Conservation (phyloP, 2,329 filamentous ascomycete genomes). For the Alternaria consortialis region DNA sequence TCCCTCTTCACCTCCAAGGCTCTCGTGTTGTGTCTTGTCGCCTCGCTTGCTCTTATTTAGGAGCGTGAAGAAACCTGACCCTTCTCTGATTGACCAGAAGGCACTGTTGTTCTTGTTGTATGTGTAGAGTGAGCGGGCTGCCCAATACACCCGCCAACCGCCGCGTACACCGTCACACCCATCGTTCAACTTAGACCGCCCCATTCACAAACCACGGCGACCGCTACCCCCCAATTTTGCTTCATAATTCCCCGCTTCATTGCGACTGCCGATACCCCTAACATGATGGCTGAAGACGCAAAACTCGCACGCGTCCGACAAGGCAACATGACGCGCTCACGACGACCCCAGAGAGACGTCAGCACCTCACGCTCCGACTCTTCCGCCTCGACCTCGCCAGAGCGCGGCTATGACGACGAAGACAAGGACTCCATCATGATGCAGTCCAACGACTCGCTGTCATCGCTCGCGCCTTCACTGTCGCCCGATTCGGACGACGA, state of each 20-base stretch:
- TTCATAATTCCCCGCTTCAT: not conserved
- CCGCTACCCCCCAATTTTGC: not conserved
- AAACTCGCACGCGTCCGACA: conserved; percentile 13
- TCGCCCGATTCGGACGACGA: conserved; percentile 80
- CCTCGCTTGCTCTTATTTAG: conserved; percentile 1
- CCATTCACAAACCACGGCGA: conserved; percentile 2
- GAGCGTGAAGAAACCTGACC: not conserved
- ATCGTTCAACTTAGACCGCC: conserved; percentile 1
- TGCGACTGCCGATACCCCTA: conserved; percentile 5
- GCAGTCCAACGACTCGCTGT: conserved; percentile 87
- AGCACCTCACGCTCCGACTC: conserved; percentile 55
- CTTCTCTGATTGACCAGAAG: not conserved
- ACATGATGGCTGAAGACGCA: conserved; percentile 19
- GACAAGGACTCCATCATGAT: conserved; percentile 93
- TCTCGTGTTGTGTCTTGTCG: not conserved
- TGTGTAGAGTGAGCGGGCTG: conserved; percentile 3
- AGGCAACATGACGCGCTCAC: conserved; percentile 44
- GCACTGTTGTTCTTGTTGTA: not conserved
- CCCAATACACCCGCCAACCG: conserved; percentile 19
- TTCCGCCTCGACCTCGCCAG: conserved; percentile 78
- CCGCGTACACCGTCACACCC: conserved; percentile 16
- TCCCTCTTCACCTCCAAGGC: conserved; percentile 4
- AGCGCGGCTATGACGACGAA: conserved; percentile 82
- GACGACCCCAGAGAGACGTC: conserved; percentile 42
- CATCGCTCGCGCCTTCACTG: conserved; percentile 83